A percentile compares a stretch with the other conserved stretches of the same genome.
These are phyloP conservation scores for Moesziomyces sp. DNA, from an alignment of 1,284 basidiomycete genomes.

Conservation along the genomic window DNA sequence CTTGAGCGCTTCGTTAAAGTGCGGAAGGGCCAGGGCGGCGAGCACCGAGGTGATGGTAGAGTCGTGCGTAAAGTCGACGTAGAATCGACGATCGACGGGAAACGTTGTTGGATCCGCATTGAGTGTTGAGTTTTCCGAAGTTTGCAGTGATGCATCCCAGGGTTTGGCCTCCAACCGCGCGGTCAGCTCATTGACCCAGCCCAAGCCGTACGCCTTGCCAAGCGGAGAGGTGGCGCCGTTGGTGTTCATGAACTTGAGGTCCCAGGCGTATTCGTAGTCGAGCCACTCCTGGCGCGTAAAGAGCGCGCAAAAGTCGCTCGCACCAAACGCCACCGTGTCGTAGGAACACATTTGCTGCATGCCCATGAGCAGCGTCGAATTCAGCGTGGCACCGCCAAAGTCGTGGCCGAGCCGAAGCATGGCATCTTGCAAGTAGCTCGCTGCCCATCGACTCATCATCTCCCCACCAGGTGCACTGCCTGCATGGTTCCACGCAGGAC, in stretches of 20 bases:
- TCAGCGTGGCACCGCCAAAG: slow-evolving; percentile 47
- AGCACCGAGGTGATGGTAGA: slow-evolving; percentile 60
- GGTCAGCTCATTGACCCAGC: slow-evolving; percentile 74
- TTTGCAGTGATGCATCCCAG: slow-evolving; percentile 50
- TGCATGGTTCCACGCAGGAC: slow-evolving; percentile 27
- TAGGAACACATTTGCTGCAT: slow-evolving; percentile 67
- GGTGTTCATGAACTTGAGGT: slow-evolving; percentile 71
- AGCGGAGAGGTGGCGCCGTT: slow-evolving; percentile 83
- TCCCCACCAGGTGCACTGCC: slow-evolving; percentile 20
- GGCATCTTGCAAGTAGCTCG: slow-evolving; percentile 61
- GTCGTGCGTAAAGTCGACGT: slow-evolving; percentile 67
- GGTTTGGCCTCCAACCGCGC: slow-evolving; percentile 44
- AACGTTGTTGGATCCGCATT: slow-evolving; percentile 53
- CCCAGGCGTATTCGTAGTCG: slow-evolving; percentile 80
- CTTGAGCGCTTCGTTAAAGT: slow-evolving; percentile 34
- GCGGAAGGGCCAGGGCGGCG: slow-evolving; percentile 46
- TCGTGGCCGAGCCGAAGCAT: slow-evolving; percentile 48
- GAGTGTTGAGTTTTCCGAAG: slow-evolving; percentile 63
- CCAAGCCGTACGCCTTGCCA: slow-evolving; percentile 81
- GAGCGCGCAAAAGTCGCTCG: slow-evolving; percentile 86
- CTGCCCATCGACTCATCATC: slow-evolving; percentile 49
- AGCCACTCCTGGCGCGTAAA: slow-evolving; percentile 91
- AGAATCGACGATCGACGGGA: slow-evolving; percentile 59
- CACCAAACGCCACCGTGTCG: slow-evolving; percentile 84
- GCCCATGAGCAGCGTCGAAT: slow-evolving; percentile 38